Evolutionary conservation across 139 green algal genomes (phyloP).

Genomic region (Chlamydomonas eustigma): DNA sequence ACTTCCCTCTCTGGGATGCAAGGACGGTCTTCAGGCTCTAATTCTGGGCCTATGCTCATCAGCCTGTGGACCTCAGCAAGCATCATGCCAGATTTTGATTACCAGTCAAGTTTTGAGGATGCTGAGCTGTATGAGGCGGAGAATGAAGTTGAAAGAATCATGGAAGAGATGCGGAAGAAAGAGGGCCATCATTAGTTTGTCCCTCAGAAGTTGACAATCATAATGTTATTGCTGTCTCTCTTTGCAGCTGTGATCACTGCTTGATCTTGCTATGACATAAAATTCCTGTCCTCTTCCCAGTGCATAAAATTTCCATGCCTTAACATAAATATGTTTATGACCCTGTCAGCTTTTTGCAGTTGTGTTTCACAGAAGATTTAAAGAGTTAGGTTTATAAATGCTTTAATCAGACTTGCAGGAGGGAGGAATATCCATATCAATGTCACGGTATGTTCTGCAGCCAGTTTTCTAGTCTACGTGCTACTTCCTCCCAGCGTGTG

Average conservation of each 20-base stretch:
- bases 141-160: neutral
- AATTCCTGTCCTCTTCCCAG: neutral
- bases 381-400: neutral
- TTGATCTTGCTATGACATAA: neutral
- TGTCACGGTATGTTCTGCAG: conserved; percentile 14
- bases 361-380: neutral
- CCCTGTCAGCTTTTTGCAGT: neutral
- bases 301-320: neutral
- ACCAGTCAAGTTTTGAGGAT: neutral
- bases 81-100: neutral
- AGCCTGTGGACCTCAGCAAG: neutral
- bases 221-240: neutral
- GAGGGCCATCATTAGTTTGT: neutral
- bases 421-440: neutral
- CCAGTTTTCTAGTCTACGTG: conserved; percentile 47
- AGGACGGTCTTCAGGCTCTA: neutral
- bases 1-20: neutral
- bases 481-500: conserved; percentile 54
- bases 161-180: neutral
- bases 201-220: neutral
- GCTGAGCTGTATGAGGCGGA: neutral
- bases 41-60: neutral
- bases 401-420: neutral
- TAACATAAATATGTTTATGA: neutral
- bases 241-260: neutral